These are phyloP conservation scores for Rhizoclosmatium globosum DNA, from an alignment of 192 early-diverging fungal species.

Conservation along the genomic window DNA sequence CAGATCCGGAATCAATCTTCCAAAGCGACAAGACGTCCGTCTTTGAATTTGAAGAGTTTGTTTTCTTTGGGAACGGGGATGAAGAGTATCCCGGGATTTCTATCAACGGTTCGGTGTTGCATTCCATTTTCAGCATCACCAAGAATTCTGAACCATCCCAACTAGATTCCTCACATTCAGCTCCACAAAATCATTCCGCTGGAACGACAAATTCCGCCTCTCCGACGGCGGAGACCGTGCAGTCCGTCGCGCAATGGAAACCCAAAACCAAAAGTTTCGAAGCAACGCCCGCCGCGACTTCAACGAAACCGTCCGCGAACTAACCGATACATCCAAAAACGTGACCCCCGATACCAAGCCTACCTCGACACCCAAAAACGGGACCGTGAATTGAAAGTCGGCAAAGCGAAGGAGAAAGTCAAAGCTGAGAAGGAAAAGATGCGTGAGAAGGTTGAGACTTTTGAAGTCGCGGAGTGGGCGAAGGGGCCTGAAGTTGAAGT, in stretches of 20 bases:
- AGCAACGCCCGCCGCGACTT: constrained; percentile 66
- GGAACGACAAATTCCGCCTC: constrained; percentile 89
- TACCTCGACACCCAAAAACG: constrained; percentile 66
- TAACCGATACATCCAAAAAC: constrained; percentile 84
- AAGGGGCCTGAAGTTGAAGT: constrained; percentile 47
- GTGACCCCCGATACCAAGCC: constrained; percentile 88
- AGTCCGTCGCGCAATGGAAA: constrained; percentile 86
- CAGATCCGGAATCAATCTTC: constrained; percentile 47
- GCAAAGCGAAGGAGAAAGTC: constrained; percentile 65
- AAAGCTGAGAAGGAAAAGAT: constrained; percentile 56
- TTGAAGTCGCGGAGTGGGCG: constrained; percentile 46
- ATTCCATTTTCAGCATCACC: too few species aligned
- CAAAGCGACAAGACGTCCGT: constrained; percentile 49
- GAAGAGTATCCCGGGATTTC: constrained; percentile 64
- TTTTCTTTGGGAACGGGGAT: constrained; percentile 68
- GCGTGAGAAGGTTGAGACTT: constrained; percentile 38
- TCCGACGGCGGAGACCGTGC: constrained; percentile 84
- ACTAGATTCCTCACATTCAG: constrained; percentile 81
- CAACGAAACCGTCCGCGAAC: constrained; percentile 58
- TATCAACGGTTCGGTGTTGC: constrained; percentile 41
- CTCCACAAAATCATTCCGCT: constrained; percentile 87
- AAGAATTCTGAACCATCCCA: too few species aligned
- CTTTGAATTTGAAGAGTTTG: constrained; percentile 70
- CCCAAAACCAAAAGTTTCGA: constrained; percentile 88
- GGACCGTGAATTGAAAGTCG: constrained; percentile 67